Evolutionary conservation across 495 filamentous ascomycete species (phyloP), one percentile per base, ranked within the genome.

Genomic region (Trichoderma erinaceum): DNA sequence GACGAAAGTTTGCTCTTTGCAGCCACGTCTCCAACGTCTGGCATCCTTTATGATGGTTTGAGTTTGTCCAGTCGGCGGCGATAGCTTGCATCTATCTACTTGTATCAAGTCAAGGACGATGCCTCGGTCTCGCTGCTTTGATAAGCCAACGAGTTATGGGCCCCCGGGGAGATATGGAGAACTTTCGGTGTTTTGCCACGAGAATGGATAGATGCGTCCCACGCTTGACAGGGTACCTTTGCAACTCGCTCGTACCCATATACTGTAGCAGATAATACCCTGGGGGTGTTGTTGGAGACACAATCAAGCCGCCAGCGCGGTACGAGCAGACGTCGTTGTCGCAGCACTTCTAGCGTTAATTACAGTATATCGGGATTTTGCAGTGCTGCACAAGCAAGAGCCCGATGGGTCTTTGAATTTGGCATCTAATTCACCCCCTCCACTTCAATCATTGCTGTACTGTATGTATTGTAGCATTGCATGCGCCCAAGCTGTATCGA

Each of bases 161-260:
- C 4, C 16, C n/a, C 8, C 48, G 18, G 48, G 48, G 48, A 52
- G 48, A 52, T 52, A 52, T 52, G 48, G 48, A 52, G 48, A n/a
- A n/a, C 16, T 23, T 21, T n/a, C 48, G n/a, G 48, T n/a, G 15
- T 52, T 52, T 23, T 52, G 48, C n/a, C 48, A 52, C 48, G 48
- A 52, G 48, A 52, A 52, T 52, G 48, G 44, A 48, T 48, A 52
- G 35, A 52, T 52, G 48, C 18, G 35, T n/a, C 48, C 3, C 18
- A 48, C 18, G 48, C 48, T 52, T 23, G 48, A 52, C 48, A 52
- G 48, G 48, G 48, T 52, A 18, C 48, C n/a, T 52, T 52, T 52
- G 48, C 48, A 52, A 52, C 18, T 52, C 18, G 21, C 18, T 23
- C 18, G 48, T 52, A 38, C 35, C 35, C 35, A 38, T 38, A 6